These are phyloP conservation scores for Magnolia sinica DNA, from an alignment of 164 flowering plant species.

Conservation along the genomic window DNA sequence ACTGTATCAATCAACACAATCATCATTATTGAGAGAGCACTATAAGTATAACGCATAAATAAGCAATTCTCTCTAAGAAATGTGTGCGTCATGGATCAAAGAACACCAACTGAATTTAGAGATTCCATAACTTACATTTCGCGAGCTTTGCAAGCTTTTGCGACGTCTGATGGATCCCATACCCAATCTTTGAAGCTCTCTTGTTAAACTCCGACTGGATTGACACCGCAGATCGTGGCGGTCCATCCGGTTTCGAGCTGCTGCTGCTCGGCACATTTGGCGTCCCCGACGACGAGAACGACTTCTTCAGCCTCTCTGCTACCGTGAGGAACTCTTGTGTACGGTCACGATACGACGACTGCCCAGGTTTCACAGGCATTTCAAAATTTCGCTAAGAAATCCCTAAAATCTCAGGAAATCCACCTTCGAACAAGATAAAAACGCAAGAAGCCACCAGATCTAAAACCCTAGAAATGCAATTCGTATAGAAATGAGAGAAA, in stretches of 20 bases:
- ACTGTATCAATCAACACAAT: too few relatives aligned
- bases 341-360: constrained; percentile 81
- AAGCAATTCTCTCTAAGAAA: not conserved
- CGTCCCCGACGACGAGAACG: constrained; percentile 25
- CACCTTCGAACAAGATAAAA: not conserved
- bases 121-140: constrained; percentile 55
- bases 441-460: not conserved
- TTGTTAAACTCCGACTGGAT: constrained; percentile 83
- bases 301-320: constrained; percentile 66
- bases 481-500: not conserved
- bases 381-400: not conserved
- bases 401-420: not conserved
- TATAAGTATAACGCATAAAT: too few relatives aligned
- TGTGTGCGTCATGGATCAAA: too few relatives aligned
- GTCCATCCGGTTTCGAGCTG: constrained; percentile 31
- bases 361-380: constrained; percentile 43
- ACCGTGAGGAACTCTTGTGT: constrained; percentile 75
- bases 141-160: constrained; percentile 92
- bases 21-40: too few relatives aligned
- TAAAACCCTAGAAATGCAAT: not conserved
- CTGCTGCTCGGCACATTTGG: constrained; percentile 37
- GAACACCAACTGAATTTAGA: not conserved
- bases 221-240: constrained; percentile 49
- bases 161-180: constrained; percentile 89
- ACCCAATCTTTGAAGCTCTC: constrained; percentile 89